Percentiles rank a stretch among this genome's conserved stretches.
Conservation (phyloP, 2,329 filamentous ascomycete genomes). For the Fusarium pseudocircinatum region DNA sequence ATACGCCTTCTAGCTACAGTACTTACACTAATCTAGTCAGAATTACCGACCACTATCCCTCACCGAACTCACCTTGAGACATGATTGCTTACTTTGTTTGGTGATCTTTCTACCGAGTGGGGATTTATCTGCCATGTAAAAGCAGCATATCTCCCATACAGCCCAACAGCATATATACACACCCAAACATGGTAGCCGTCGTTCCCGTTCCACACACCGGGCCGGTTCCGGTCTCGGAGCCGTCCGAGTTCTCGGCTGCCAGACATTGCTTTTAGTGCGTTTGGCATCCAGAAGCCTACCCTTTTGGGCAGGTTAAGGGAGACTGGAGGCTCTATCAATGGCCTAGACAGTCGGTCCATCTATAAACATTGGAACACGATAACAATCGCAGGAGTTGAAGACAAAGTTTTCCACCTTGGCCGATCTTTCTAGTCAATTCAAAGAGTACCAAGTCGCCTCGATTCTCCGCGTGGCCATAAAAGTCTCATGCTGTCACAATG, state of each 20-base stretch:
- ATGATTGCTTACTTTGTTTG: slow-evolving; percentile 10
- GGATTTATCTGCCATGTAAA: not conserved
- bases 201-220: slow-evolving; percentile 28
- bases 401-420: not conserved
- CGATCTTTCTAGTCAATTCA: not conserved
- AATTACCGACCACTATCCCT: slow-evolving; percentile 10
- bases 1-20: slow-evolving; percentile 25
- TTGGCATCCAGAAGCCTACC: slow-evolving; percentile 31
- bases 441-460: not conserved
- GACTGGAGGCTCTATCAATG: not conserved
- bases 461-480: not conserved
- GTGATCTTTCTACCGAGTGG: not conserved
- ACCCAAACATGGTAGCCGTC: slow-evolving; percentile 12
- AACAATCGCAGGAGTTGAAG: not conserved
- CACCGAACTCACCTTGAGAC: slow-evolving; percentile 19
- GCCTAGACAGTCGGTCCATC: not conserved
- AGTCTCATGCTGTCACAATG: slow-evolving; percentile 1
- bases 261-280: slow-evolving; percentile 1
- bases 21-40: slow-evolving; percentile 3
- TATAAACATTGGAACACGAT: not conserved
- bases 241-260: slow-evolving; percentile 15
- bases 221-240: slow-evolving; percentile 40
- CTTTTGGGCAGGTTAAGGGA: slow-evolving; percentile 34
- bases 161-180: not conserved
- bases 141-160: not conserved